Evolutionary conservation across 768 basidiomycete species (phyloP), one percentile per base, ranked within the genome.

Genomic region (Phaeotremella fagi): DNA sequence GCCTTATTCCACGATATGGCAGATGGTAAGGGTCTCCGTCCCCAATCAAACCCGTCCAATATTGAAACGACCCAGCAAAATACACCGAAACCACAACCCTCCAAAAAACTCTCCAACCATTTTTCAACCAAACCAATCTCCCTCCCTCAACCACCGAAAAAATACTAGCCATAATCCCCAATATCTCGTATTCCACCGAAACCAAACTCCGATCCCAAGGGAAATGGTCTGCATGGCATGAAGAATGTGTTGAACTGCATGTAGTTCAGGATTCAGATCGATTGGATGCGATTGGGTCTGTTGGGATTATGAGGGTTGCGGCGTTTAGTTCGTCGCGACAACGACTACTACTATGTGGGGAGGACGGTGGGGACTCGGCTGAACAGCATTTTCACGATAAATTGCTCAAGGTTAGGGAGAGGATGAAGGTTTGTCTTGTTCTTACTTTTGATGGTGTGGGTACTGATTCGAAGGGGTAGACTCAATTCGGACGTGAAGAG

Each of bases 361-460:
- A 83, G 61, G 74, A 80, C 45, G 76, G 73, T 15, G 63, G 72
- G 20, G 64, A 73, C 3, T 63, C 83, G 0, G 84, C 87, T 3
- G 82, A 90, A 24, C 81, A 82, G 52, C 90, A 94, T 67, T 94
- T 92, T 68, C 76, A 89, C 60, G 87, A 90, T 63, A 94, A 92
- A 73, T 79, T 94, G 28, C 71, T 92, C 24, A 81, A 82, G 51
- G 86, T 94, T 52, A 79, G 77, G 35, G 82, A 82, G 42, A 78
- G 82, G 56, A 81, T 92, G 57, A 92, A 91, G 68, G 74, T 74
- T 38, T 28, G 70, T 60, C 7, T 6, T 29, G 28, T 15, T 16
- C 38, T 35, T 37, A 25, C 2, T n/a, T n/a, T n/a, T n/a, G n/a
- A n/a, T n/a, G n/a, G 12, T 44, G 23, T 28, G 27, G 16, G 16